phyloP scores from a whole-genome alignment of 352 stramenopile genomes.

The Globisporangium recalcitrans region DNA sequence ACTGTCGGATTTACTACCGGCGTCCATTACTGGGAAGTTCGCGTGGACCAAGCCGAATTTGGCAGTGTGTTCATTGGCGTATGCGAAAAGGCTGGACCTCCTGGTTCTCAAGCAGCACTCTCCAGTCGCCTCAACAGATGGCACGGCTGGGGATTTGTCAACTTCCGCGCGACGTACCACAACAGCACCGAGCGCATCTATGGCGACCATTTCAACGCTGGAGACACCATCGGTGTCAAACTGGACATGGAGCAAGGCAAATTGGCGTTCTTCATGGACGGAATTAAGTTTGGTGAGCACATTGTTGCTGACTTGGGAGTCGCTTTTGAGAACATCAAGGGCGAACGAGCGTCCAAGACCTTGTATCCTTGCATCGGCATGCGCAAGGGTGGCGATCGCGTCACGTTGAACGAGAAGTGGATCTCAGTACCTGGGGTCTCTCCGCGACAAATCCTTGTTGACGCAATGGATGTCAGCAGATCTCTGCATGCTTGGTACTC shows the following conservation, averaged over 20 bases:
- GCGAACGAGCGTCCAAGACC: conserved; percentile 76
- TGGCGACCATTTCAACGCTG: conserved; percentile 87
- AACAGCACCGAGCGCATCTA: conserved; percentile 90
- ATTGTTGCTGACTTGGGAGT: conserved; percentile 97
- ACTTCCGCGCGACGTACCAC: conserved; percentile 94
- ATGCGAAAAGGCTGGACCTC: conserved; percentile 84
- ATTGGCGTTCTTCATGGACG: conserved; percentile 98
- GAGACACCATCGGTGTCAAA: conserved; percentile 98
- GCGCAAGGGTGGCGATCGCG: conserved; percentile 91
- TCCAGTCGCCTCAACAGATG: conserved; percentile 83
- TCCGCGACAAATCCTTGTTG: conserved; percentile 67
- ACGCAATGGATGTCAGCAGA: conserved; percentile 88
- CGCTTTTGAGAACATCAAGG: conserved; percentile 94
- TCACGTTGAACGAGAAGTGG: conserved; percentile 95
- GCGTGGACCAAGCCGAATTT: conserved; percentile 95
- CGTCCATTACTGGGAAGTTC: conserved; percentile 98
- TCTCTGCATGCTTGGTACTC: conserved; percentile 82
- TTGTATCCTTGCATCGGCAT: conserved; percentile 97
- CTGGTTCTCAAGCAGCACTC: conserved; percentile 67
- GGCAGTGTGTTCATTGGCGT: conserved; percentile 98
- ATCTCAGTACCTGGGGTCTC: conserved; percentile 80
- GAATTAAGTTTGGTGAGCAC: conserved; percentile 98
- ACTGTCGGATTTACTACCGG: conserved; percentile 87
- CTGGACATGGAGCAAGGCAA: conserved; percentile 98
- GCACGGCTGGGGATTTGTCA: conserved; percentile 96